These are phyloP conservation scores for Saccharomycopsis babjevae DNA, from an alignment of 805 yeast genomes.

Conservation along the genomic window DNA sequence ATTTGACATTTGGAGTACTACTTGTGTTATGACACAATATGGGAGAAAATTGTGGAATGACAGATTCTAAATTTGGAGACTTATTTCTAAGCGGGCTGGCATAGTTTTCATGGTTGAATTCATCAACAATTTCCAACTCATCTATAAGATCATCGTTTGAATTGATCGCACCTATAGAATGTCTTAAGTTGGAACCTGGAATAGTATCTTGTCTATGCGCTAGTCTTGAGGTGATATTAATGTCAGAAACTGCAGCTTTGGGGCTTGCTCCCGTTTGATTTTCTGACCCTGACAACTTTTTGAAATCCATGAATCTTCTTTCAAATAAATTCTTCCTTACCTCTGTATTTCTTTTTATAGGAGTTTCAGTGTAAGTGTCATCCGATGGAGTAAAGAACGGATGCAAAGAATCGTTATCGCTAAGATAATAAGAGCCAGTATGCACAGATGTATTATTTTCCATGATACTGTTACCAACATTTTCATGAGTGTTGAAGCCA, in stretches of 20 bases:
- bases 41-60: background rate
- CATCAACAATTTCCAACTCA: background rate
- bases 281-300: background rate
- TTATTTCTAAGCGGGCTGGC: background rate
- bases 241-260: too few relatives aligned
- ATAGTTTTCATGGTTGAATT: background rate
- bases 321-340: background rate
- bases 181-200: background rate
- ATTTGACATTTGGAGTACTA: background rate
- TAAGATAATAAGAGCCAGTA: background rate
- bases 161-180: background rate
- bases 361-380: background rate
- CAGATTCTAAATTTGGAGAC: background rate
- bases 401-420: background rate
- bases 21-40: background rate
- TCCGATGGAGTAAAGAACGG: background rate
- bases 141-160: background rate
- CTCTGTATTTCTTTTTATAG: background rate
- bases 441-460: background rate
- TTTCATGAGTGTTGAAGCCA: background rate
- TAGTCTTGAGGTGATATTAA: too few relatives aligned
- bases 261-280: background rate
- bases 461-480: background rate
- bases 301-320: background rate
- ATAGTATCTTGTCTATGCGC: background rate